Evolutionary conservation across 2,329 filamentous ascomycete genomes (phyloP), one percentile per base, ranked within the genome.

Genomic region (Diaporthe caulivora): DNA sequence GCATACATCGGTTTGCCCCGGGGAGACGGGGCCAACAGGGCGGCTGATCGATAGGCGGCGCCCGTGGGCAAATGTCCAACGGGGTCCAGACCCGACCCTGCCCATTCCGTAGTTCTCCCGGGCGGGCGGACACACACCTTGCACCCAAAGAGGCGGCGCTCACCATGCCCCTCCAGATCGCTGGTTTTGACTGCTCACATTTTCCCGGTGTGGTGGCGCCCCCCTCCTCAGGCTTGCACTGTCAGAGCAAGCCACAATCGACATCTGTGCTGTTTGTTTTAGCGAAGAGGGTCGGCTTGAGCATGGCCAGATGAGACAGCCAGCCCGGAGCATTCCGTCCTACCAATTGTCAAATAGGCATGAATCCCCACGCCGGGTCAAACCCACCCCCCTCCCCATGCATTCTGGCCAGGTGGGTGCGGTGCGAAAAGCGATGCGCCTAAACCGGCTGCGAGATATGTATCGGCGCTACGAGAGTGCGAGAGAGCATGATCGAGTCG

Each of bases 241-340:
- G 44, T 51, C 62, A 67, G 47, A 53, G n/a, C 31, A 67, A 67
- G 62, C 47, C 62, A 53, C 47, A 67, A 67, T 67, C 62, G 47
- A 51, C 21, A 65, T 18, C 21, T 6, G 42, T 65, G 62, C 21
- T 51, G 44, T n/a, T 51, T 18, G 13, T 49, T 13, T 34, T 44
- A 26, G 40, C 13, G 34, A 37, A 15, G 26, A 31, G 24, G 34
- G 57, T 17, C 42, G 2, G 40, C 60, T 49, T 42, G 40, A 9
- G 40, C 58, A 47, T 24, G 11, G 18, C 29, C 8, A 44, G 21
- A 37, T 26, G 29, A 53, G 62, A 67, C 62, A 53, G 47, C 21
- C 17, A 26, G 29, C 29, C 44, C 47, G 47, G 62, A 40, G 47
- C 31, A 9, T 67, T 53, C 44, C 44, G 62, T 65, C 29, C 31